Evolutionary conservation across 805 yeast species (phyloP).

Genomic region (Nematodospora valgi): DNA sequence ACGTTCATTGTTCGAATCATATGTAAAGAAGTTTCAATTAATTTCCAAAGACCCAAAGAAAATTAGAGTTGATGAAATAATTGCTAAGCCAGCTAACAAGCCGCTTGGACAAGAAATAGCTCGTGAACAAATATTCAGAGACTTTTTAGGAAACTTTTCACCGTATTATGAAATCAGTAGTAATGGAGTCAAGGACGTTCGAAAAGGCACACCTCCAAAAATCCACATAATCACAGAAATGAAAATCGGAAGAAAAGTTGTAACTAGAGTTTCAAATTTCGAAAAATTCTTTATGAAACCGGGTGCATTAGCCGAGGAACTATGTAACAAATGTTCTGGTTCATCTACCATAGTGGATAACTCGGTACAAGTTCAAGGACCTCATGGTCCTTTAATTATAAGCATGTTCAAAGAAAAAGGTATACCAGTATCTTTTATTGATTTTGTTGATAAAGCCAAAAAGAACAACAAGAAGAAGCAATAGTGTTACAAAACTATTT

Average conservation of each 20-base stretch:
- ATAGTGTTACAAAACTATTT: constrained; percentile 49
- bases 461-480: too few species aligned
- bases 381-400: constrained; percentile 65
- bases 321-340: constrained; percentile 83
- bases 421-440: constrained; percentile 62
- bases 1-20: constrained; percentile 48
- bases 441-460: constrained; percentile 59
- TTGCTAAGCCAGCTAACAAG: constrained; percentile 21
- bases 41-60: constrained; percentile 49
- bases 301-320: constrained; percentile 59
- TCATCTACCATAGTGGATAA: constrained; percentile 72
- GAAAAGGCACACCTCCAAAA: constrained; percentile 66
- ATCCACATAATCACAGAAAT: constrained; percentile 67
- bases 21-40: constrained; percentile 52
- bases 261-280: constrained; percentile 69
- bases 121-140: constrained; percentile 44
- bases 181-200: constrained; percentile 44
- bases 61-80: constrained; percentile 52
- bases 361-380: constrained; percentile 83
- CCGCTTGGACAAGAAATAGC: constrained; percentile 12
- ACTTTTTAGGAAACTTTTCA: constrained; percentile 44
- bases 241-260: constrained; percentile 76
- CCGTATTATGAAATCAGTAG: constrained; percentile 47
- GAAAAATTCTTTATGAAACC: constrained; percentile 67
- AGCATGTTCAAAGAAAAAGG: constrained; percentile 61